phyloP scores from a whole-genome alignment of 805 yeast genomes.

The Lipomyces mesembrius region DNA sequence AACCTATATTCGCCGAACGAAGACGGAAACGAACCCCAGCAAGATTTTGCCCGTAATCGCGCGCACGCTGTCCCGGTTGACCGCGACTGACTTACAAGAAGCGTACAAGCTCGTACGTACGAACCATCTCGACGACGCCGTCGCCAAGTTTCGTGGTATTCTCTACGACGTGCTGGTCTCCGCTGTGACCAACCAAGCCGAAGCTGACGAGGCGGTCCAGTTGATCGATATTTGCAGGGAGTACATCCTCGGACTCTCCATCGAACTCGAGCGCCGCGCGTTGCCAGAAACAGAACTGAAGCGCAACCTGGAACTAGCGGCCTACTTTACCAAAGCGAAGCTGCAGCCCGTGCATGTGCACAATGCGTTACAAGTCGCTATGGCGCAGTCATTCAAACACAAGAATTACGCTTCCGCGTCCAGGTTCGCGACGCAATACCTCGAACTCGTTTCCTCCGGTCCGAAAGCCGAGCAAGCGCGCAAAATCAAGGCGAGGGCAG shows the following conservation, averaged over 20 bases:
- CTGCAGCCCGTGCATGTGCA: conserved; percentile 81
- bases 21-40: conserved; percentile 59
- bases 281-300: conserved; percentile 65
- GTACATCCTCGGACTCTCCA: conserved; percentile 88
- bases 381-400: conserved; percentile 86
- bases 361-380: conserved; percentile 91
- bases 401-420: conserved; percentile 89
- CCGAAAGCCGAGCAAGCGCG: conserved; percentile 76
- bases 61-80: conserved; percentile 65
- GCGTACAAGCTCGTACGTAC: conserved; percentile 85
- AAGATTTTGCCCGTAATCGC: conserved; percentile 71
- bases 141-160: conserved; percentile 74
- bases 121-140: conserved; percentile 81
- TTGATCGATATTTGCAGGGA: conserved; percentile 78
- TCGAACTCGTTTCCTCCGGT: conserved; percentile 71
- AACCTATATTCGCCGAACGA: conserved; percentile 63
- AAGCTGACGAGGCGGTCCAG: conserved; percentile 74
- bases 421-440: conserved; percentile 82
- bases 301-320: conserved; percentile 92
- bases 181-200: conserved; percentile 73
- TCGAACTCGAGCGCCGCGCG: conserved; percentile 86
- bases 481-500: conserved; percentile 80
- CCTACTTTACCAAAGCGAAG: conserved; percentile 87
- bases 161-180: conserved; percentile 74
- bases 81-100: conserved; percentile 60